Conservation (phyloP, 1,139 yeast species). For the Wickerhamomyces sp. region DNA sequence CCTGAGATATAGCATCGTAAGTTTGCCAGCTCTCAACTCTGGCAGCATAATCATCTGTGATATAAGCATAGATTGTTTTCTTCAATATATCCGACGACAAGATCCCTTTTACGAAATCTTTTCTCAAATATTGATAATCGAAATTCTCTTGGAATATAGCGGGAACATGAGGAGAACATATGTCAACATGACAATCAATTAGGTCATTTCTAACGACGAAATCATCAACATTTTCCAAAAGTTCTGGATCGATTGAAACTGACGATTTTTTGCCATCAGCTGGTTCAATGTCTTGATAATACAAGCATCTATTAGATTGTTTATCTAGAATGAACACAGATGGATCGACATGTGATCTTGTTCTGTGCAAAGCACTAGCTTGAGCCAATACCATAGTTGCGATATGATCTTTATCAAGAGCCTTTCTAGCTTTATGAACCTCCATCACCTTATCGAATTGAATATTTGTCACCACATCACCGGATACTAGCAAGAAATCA, state of each 20-base stretch:
- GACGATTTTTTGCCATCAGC: conserved; percentile 46
- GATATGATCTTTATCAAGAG: conserved; percentile 80
- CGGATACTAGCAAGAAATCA: conserved; percentile 85
- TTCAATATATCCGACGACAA: conserved; percentile 85
- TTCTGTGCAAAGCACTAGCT: conserved; percentile 82
- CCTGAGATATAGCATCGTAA: conserved; percentile 88
- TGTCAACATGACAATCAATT: conserved; percentile 94
- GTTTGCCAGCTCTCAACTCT: conserved; percentile 94
- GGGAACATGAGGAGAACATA: conserved; percentile 92
- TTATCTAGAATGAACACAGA: conserved; percentile 82
- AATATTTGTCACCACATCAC: conserved; percentile 90
- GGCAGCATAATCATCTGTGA: conserved; percentile 74
- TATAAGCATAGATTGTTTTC: conserved; percentile 85
- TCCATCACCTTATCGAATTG: conserved; percentile 72
- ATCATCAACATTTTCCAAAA: conserved; percentile 74
- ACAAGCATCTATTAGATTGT: conserved; percentile 68
- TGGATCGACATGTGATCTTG: conserved; percentile 74
- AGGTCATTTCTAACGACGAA: conserved; percentile 82
- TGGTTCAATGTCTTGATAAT: conserved; percentile 72
- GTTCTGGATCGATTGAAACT: conserved; percentile 79
- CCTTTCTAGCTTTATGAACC: conserved; percentile 67
- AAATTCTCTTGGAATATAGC: conserved; percentile 94
- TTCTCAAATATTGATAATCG: conserved; percentile 83
- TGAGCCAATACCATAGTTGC: conserved; percentile 90
- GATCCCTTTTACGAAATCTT: conserved; percentile 88